phyloP scores from a whole-genome alignment of 768 basidiomycete genomes.

The Mycena pura region DNA sequence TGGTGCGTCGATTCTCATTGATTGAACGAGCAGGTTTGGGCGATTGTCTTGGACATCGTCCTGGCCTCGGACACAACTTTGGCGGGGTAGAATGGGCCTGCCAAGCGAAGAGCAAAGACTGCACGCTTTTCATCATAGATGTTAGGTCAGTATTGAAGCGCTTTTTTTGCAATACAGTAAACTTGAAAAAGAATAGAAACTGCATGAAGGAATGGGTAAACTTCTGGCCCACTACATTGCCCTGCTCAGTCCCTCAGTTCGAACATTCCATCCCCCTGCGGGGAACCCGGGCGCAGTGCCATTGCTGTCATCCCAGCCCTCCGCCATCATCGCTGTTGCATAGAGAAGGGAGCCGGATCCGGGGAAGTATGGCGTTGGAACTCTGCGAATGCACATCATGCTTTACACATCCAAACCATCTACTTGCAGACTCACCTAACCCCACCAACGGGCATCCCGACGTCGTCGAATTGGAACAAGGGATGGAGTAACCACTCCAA shows the following conservation, averaged over 20 bases:
- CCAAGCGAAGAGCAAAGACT: slow-evolving; percentile 62
- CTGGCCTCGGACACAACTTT: slow-evolving; percentile 48
- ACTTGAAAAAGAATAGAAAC: background rate
- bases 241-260: slow-evolving; percentile 41
- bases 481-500: slow-evolving; percentile 63
- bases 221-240: slow-evolving; percentile 35
- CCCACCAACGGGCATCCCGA: slow-evolving; percentile 65
- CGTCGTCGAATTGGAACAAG: slow-evolving; percentile 63
- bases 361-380: slow-evolving; percentile 67
- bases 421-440: slow-evolving; percentile 34
- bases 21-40: slow-evolving; percentile 58
- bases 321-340: slow-evolving; percentile 63
- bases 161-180: background rate
- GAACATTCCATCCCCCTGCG: slow-evolving; percentile 44
- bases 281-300: slow-evolving; percentile 49
- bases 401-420: background rate
- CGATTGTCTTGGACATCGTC: slow-evolving; percentile 61
- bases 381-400: slow-evolving; percentile 29
- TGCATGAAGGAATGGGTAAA: background rate
- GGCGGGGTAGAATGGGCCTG: slow-evolving; percentile 78
- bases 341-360: slow-evolving; percentile 59
- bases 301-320: slow-evolving; percentile 60
- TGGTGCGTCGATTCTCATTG: slow-evolving; percentile 52
- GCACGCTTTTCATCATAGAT: background rate
- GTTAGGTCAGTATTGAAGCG: background rate